These are phyloP conservation scores for Penicillium crustosum DNA, from an alignment of 2,329 filamentous ascomycete species.

Conservation along the genomic window DNA sequence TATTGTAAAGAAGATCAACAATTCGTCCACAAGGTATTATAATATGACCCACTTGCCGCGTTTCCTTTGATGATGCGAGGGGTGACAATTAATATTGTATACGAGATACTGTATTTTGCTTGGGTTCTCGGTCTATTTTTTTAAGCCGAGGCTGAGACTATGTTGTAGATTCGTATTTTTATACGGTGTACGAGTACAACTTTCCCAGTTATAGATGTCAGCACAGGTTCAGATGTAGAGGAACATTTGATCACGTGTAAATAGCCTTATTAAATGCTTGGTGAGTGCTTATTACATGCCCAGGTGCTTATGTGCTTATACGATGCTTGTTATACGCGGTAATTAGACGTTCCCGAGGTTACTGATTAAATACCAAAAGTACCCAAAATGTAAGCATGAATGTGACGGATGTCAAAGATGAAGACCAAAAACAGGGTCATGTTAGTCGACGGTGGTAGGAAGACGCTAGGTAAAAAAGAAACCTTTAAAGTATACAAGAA, in stretches of 20 bases:
- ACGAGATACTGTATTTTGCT: background rate
- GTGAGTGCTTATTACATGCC: background rate
- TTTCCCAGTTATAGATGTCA: background rate
- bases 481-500: no score
- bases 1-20: background rate
- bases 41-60: constrained; percentile 5
- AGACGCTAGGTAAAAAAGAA: no score
- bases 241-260: background rate
- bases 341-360: background rate
- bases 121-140: no score
- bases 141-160: background rate
- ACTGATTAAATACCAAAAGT: background rate
- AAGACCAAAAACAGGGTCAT: no score
- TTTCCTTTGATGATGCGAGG: background rate
- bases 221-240: background rate
- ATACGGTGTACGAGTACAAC: no score
- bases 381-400: background rate
- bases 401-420: no score
- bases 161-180: background rate
- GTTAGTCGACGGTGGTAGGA: no score
- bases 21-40: background rate
- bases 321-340: background rate
- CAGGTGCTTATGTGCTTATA: background rate
- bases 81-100: background rate
- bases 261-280: background rate